These are phyloP conservation scores for Aspergillus sclerotioniger DNA, from an alignment of 495 filamentous ascomycete genomes.

Conservation along the genomic window DNA sequence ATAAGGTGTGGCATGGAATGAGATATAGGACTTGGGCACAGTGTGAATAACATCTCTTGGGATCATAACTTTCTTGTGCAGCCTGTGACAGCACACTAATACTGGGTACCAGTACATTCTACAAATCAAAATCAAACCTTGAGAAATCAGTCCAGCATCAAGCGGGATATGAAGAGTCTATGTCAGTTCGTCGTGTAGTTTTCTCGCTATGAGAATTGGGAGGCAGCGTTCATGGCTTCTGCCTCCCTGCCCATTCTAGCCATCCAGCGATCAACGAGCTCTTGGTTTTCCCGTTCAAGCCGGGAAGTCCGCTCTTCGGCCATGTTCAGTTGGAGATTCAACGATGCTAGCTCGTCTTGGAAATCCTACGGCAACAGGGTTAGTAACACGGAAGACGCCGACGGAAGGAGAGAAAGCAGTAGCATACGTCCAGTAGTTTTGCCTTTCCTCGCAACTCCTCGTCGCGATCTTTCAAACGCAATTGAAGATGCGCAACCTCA, in stretches of 20 bases:
- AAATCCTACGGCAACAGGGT: conserved; percentile 57
- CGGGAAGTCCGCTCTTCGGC: conserved; percentile 67
- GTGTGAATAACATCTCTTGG: neutral
- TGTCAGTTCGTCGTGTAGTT: neutral
- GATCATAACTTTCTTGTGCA: neutral
- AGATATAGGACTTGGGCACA: neutral
- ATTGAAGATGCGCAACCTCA: conserved; percentile 59
- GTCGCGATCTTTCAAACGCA: conserved; percentile 72
- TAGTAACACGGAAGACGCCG: neutral
- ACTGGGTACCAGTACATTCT: neutral
- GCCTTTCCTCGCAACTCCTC: conserved; percentile 82
- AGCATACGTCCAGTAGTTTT: conserved; percentile 68
- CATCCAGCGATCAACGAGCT: conserved; percentile 91
- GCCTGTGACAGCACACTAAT: neutral
- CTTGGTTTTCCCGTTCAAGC: conserved; percentile 78
- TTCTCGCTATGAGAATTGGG: conserved; percentile 38
- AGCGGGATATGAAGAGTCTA: too few species aligned
- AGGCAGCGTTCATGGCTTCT: conserved; percentile 76
- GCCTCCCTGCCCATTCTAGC: conserved; percentile 78
- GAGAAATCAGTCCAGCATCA: neutral
- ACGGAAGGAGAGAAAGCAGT: conserved; percentile 2
- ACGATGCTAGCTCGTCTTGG: conserved; percentile 83
- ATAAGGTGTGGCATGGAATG: neutral
- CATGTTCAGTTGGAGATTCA: conserved; percentile 86
- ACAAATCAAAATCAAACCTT: neutral